Base-by-base conservation (phyloP, 2,329 filamentous ascomycete species). In the Aschersonia sp. region DNA sequence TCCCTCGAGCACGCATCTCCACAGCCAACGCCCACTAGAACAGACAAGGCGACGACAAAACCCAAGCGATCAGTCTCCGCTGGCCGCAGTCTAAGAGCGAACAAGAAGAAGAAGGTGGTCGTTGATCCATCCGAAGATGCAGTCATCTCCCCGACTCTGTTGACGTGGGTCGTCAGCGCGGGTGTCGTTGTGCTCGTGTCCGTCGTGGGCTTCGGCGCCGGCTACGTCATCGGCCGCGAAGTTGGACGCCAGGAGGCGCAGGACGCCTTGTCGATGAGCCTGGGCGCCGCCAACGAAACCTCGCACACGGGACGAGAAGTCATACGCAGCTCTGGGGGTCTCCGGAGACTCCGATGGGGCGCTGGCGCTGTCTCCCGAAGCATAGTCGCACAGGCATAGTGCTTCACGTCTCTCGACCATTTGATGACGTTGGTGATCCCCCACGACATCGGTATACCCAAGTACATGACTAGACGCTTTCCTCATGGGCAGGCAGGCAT, bases 111-210 rank as follows among this genome's bases (percentile, higher is more conserved):
- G 66, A 75, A 69, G 58, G 71, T 68, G 33, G 59, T 62, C 2
- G 57, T 22, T 22, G 22, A 22, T 22, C 22, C 63, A 2, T 52
- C 57, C 2, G 58, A 68, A 5, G 66, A 67, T 29, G 57, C 68
- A 2, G 57, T 72, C 37, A 69, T 81, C 46, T 78, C 72, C 46
- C 78, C 78, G 35, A 81, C 78, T 1, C 62, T 81, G 6, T 60
- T 82, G 45, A 78, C 79, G 0, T 83, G 79, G 76, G 76, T 80
- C 5, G 71, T 83, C 47, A 78, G 76, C 49, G 79, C 80, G 6
- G 79, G 81, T 14, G 79, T 83, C 1, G 76, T 84, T 2, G 78
- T 84, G 7, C 68, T 85, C 9, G 75, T 84, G 4, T 80, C 76
- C 6, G 80, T 82, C 1, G 79, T 84, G 35, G 79, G 79, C 2